Percentiles rank a stretch among this genome's conserved stretches.
phyloP scores from a whole-genome alignment of 1,284 basidiomycete genomes.

The Cutaneotrichosporon cyanovorans region DNA sequence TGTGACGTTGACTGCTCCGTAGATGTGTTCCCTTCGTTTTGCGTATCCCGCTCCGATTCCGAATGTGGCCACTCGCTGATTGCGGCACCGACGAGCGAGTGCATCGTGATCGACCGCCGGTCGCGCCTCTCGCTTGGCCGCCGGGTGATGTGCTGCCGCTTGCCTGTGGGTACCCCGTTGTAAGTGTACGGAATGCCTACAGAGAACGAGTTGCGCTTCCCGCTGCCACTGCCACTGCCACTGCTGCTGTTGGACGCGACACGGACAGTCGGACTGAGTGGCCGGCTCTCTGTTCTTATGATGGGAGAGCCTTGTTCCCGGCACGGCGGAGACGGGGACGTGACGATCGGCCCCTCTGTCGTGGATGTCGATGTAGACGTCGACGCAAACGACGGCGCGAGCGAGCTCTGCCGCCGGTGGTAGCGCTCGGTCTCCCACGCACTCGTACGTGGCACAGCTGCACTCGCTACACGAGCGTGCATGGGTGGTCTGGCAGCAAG shows the following conservation, averaged over 20 bases:
- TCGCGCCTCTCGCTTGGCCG: background rate
- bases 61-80: conserved; percentile 27
- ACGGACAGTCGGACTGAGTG: background rate
- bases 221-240: too few relatives aligned
- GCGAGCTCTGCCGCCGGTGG: conserved; percentile 29
- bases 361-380: conserved; percentile 31
- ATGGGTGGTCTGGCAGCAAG: conserved; percentile 1
- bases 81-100: conserved; percentile 14
- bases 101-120: conserved; percentile 7
- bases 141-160: conserved; percentile 13
- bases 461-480: conserved; percentile 14
- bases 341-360: conserved; percentile 11
- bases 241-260: background rate
- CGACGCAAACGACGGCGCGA: conserved; percentile 37
- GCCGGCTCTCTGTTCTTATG: background rate
- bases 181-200: conserved; percentile 36
- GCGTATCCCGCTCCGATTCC: background rate
- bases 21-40: background rate
- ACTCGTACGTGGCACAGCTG: conserved; percentile 1
- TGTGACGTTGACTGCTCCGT: background rate
- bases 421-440: conserved; percentile 24
- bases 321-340: conserved; percentile 27
- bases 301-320: conserved; percentile 3
- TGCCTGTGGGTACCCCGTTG: conserved; percentile 37
- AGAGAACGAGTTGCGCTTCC: conserved; percentile 8